These are phyloP conservation scores for Mortierella hygrophila DNA, from an alignment of 192 early-diverging fungal genomes.

Conservation along the genomic window DNA sequence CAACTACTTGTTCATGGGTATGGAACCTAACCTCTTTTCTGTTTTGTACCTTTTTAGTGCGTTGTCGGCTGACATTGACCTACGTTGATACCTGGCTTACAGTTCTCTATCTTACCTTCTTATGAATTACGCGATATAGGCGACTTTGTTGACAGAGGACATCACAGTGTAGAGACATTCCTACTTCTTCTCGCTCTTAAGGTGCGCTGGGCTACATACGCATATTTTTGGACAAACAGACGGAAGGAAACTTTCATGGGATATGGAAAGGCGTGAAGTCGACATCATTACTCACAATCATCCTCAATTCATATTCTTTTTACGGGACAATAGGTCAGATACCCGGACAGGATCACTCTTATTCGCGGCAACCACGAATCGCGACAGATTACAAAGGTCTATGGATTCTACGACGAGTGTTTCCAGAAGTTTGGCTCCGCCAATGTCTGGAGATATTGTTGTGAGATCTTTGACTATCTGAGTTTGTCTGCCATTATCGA, in stretches of 20 bases:
- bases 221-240: neutral
- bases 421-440: slow-evolving; percentile 96
- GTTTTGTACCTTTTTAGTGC: neutral
- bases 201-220: slow-evolving; percentile 52
- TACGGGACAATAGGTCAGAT: slow-evolving; percentile 68
- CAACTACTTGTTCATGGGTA: slow-evolving; percentile 98
- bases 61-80: neutral
- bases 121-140: slow-evolving; percentile 40
- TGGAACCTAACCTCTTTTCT: neutral
- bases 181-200: slow-evolving; percentile 95
- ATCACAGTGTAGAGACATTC: slow-evolving; percentile 98
- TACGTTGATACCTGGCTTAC: slow-evolving; percentile 2
- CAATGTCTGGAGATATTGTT: slow-evolving; percentile 98
- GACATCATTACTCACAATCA: neutral
- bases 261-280: neutral
- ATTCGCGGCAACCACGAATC: slow-evolving; percentile 96
- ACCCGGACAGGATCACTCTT: slow-evolving; percentile 93
- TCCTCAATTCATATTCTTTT: neutral
- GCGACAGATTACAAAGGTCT: slow-evolving; percentile 97
- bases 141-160: slow-evolving; percentile 97
- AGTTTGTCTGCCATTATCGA: slow-evolving; percentile 95
- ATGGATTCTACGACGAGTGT: slow-evolving; percentile 99
- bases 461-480: slow-evolving; percentile 97
- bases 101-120: neutral
- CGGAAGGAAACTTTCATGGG: neutral